Base-by-base conservation (phyloP, 176 grass and related monocot genomes). In the Calamus simplicifolius region DNA sequence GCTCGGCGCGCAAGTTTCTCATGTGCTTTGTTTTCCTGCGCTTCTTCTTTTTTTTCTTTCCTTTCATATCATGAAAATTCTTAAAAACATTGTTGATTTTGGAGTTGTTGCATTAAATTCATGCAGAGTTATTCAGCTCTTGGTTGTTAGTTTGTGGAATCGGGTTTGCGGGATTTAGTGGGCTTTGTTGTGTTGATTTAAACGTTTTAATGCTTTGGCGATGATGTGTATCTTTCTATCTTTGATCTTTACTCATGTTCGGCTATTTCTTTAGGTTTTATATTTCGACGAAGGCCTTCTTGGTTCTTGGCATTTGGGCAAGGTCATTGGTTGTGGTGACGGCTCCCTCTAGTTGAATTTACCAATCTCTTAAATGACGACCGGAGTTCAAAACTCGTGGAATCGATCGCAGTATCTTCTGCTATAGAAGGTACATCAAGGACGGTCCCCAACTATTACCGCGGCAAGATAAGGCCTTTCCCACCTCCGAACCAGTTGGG, bases 301-400 rank as follows among this genome's bases (percentile, higher is more conserved):
- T 53, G 79, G 79, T 18, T 82, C 73, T 21, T 82, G 79, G 79
- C 72, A 82, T 17, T 1, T 21, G 5, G 73, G 50, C 3, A 26
- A n/a, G 35, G 66, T 82, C 48, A 50, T 76, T 16, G 61, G 19
- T 71, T 70, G 26, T 21, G 17, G 25, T 1, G 57, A 25, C 4
- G 26, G 12, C 27, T 64, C 29, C 18, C 67, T 14, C 50, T 43
- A 19, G 54, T 82, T 25, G 62, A 57, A 52, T 81, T 66, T 25
- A 48, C 49, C 10, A 31, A 81, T 51, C 43, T 74, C 16, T 54
- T 71, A 15, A 25, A 54, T 4, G 50, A 51, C 6, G 60, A 82
- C 29, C 27, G 25, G 28, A 25, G n/a, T 27, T 31, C 43, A 25
- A 76, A 76, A 26, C 29, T 61, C n/a, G 21, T 50, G 25, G 72